Evolutionary conservation across 2,329 filamentous ascomycete species (phyloP).

Genomic region (Colletotrichum graminicola): DNA sequence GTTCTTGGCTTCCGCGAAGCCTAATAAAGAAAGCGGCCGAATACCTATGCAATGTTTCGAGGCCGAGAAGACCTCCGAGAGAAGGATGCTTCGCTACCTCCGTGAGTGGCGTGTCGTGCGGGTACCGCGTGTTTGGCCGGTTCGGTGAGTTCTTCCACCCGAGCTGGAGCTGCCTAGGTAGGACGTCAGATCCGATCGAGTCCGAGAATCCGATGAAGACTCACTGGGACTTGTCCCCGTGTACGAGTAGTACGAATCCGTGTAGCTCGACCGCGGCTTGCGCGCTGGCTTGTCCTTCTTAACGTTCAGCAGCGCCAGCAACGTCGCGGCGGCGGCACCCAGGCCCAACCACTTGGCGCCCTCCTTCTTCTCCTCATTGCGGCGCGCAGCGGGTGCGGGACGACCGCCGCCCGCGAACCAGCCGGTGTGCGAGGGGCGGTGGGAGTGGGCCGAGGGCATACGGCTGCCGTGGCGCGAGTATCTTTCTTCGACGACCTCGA

Average conservation of each 20-base stretch:
- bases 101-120: conserved; percentile 48
- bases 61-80: conserved; percentile 5
- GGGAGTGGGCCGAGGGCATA: conserved; percentile 56
- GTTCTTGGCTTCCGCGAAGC: not conserved
- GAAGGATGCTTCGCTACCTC: conserved; percentile 43
- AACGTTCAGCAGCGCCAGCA: conserved; percentile 67
- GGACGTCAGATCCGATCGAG: conserved; percentile 43
- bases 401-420: conserved; percentile 65
- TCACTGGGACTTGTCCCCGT: conserved; percentile 65
- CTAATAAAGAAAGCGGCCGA: conserved; percentile 10
- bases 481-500: conserved; percentile 74
- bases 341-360: conserved; percentile 67
- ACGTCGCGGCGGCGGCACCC: conserved; percentile 62
- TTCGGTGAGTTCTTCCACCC: conserved; percentile 55
- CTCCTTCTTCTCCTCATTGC: conserved; percentile 63
- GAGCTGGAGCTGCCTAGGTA: conserved; percentile 60
- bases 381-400: conserved; percentile 54
- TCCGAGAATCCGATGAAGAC: conserved; percentile 49
- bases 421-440: conserved; percentile 66
- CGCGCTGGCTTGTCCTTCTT: conserved; percentile 60
- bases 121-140: conserved; percentile 39
- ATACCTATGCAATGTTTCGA: conserved; percentile 7
- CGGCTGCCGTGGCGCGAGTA: conserved; percentile 64
- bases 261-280: conserved; percentile 60
- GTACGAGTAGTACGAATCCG: conserved; percentile 67